Base-by-base conservation (phyloP, 208 protist species). In the Herpetomonas tarakana region DNA sequence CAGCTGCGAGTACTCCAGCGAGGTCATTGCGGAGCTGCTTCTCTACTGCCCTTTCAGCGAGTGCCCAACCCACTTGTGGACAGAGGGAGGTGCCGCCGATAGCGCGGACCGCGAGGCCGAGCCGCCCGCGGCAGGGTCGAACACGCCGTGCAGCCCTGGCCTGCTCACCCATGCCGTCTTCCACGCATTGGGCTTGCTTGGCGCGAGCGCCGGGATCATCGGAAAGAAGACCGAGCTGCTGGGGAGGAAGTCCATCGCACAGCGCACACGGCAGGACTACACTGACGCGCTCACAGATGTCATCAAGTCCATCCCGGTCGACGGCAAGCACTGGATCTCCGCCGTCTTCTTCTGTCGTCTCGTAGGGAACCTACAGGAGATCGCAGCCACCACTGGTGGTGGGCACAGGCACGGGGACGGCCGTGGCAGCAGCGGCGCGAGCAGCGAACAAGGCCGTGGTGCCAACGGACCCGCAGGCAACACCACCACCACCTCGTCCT, bases 311-410 rank as follows among this genome's bases (percentile, higher is more conserved):
- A 57, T 75, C 21, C 30, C 59, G 38, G 59, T 74, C 18, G 64
- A 80, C 30, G 64, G 68, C 31, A 59, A 27, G 28, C 60, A 75
- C 64, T 80, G 74, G 74, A 47, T 52, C 14, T 62, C 68, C 47
- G 61, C 68, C 11, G 74, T 80, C 51, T 74, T 65, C 38, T 65
- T 65, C 50, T 58, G 54, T 3, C 66, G 71, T 18, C 53, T 76
- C 14, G 31, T 76, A 0, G 57, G 45, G 2, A 47, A 74, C 39
- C 46, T 68, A 12, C 68, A 55, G 12, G n/a, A 45, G 16, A 45
- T 74, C 41, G 55, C 60, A 18, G 24, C 35, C 35, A 14, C 35
- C 9, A 18, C 35, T 6, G 35, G 35, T 41, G 35, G 35, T 14
- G 35, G 35, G 9, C 14, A 14, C 35, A n/a, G n/a, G n/a, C n/a